phyloP scores from a whole-genome alignment of 2,329 filamentous ascomycete genomes.

The Cladobotryum mycophilum region DNA sequence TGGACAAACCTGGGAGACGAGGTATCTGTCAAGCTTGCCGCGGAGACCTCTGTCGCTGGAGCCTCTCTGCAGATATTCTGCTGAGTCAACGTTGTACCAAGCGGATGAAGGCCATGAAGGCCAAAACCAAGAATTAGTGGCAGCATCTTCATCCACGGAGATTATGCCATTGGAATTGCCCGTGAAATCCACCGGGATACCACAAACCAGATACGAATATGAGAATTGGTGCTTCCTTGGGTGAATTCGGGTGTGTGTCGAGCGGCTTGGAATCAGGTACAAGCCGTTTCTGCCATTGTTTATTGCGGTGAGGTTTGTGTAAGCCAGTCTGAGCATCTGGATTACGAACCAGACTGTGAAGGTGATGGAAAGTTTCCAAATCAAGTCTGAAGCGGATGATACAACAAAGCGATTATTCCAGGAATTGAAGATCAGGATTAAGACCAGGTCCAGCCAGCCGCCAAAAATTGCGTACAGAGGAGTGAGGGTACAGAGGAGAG shows the following conservation, averaged over 20 bases:
- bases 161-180: constrained; percentile 51
- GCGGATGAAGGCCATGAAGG: constrained; percentile 12
- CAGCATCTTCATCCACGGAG: constrained; percentile 33
- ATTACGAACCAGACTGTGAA: too few species aligned
- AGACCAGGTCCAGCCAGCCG: constrained; percentile 18
- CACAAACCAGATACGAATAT: constrained; percentile 65
- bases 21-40: constrained; percentile 55
- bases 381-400: not conserved
- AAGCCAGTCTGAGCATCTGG: not conserved
- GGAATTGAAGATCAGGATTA: constrained; percentile 19
- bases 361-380: not conserved
- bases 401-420: constrained; percentile 12
- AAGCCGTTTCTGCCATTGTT: constrained; percentile 17
- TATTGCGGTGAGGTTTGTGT: not conserved
- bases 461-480: constrained; percentile 15
- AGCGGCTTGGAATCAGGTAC: constrained; percentile 58
- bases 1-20: constrained; percentile 47
- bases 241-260: constrained; percentile 59
- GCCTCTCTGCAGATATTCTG: constrained; percentile 56
- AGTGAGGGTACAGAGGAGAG: not conserved
- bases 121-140: constrained; percentile 23
- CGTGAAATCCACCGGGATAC: constrained; percentile 58
- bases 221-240: constrained; percentile 62
- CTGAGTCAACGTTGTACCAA: constrained; percentile 56
- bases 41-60: constrained; percentile 46